phyloP scores from a whole-genome alignment of 306 rosid species.

The Prinsepia uniflora region DNA sequence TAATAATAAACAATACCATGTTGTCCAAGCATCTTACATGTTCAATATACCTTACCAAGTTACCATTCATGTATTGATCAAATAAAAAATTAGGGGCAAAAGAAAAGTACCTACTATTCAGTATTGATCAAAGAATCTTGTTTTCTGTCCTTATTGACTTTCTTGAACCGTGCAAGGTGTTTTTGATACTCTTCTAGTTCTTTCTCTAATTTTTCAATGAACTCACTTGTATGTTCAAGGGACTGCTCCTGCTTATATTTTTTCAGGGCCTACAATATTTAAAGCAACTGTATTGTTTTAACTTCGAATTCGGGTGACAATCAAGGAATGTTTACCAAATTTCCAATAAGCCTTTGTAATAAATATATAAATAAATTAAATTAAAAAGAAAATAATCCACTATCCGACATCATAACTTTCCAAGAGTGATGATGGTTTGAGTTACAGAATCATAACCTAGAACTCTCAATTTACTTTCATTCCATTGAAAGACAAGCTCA shows the following conservation, averaged over 20 bases:
- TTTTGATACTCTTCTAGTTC: slow-evolving; percentile 68
- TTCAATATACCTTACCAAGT: neutral
- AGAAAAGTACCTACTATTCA: slow-evolving; percentile 5
- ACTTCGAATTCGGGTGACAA: neutral
- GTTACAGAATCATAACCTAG: no score
- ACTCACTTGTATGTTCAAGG: slow-evolving; percentile 84
- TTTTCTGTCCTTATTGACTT: slow-evolving; percentile 34
- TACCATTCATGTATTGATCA: neutral
- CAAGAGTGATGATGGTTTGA: no score
- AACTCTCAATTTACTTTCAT: no score
- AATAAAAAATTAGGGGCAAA: neutral
- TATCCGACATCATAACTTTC: no score
- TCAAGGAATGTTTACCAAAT: neutral
- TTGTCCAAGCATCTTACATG: neutral
- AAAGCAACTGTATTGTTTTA: neutral
- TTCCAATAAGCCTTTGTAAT: no score
- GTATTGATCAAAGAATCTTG: slow-evolving; percentile 24
- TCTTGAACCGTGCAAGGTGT: slow-evolving; percentile 51
- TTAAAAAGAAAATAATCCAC: no score
- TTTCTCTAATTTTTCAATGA: slow-evolving; percentile 77
- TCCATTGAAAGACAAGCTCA: neutral
- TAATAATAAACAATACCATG: no score
- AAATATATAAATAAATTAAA: no score
- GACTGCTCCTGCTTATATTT: slow-evolving; percentile 66
- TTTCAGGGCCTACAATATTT: slow-evolving; percentile 66